A percentile compares a stretch with the other conserved stretches of the same genome.
Evolutionary conservation across 345 rosid genomes (phyloP).

Genomic region (Citrus hindsii): DNA sequence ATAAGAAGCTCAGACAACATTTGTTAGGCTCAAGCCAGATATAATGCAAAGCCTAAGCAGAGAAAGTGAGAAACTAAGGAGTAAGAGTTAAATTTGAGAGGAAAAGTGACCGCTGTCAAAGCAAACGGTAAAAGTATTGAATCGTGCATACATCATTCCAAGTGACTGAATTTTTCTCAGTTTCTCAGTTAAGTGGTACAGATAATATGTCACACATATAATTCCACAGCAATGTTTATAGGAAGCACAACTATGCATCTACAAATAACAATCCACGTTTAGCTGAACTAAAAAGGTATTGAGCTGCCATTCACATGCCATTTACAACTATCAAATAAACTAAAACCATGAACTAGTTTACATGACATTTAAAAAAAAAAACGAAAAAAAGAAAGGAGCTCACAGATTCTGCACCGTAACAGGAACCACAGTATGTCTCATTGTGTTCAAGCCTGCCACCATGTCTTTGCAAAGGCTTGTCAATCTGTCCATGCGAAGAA

Average conservation of each 20-base stretch:
- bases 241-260: neutral
- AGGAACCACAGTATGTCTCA: conserved; percentile 93
- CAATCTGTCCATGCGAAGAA: conserved; percentile 54
- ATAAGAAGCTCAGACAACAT: neutral
- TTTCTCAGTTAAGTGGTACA: neutral
- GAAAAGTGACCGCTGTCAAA: neutral
- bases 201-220: neutral
- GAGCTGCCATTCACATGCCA: neutral
- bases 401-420: conserved; percentile 90
- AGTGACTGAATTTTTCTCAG: neutral
- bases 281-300: neutral
- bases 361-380: neutral
- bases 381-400: conserved; percentile 11
- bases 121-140: neutral
- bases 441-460: conserved; percentile 98
- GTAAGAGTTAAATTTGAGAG: neutral
- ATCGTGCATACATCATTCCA: neutral
- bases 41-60: neutral
- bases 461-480: conserved; percentile 88
- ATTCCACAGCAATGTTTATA: neutral
- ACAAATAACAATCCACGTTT: neutral
- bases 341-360: neutral
- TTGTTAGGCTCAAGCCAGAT: neutral
- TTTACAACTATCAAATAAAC: neutral
- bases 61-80: neutral